Base-by-base conservation (phyloP, 305 asterid genomes). In the Withania somnifera region DNA sequence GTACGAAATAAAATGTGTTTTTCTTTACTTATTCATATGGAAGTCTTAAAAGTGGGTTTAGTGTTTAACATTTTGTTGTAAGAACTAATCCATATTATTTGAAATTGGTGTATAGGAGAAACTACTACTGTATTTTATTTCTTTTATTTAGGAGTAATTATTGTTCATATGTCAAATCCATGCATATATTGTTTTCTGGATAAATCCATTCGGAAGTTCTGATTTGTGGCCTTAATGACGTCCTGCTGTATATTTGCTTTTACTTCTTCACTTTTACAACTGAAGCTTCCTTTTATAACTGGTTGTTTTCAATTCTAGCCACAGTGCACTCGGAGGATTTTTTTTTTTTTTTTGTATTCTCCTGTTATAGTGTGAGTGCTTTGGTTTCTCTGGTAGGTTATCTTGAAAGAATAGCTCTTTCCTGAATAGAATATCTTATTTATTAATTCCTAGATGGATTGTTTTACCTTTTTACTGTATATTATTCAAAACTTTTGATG, bases 1-100 rank as follows among this genome's bases (percentile, higher is more conserved):
- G 99, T 96, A 87, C 81, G 50, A 84, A 61, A 20, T 80, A 80
- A 76, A 53, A 32, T 53, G 32, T 47, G 15, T 60, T 58, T 71
- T 80, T 60, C 38, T 71, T 54, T 64, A 42, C 22, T 24, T 47
- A 57, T 77, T 34, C 19, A 36, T 80, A 64, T 0, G 6, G 7
- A 0, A 24, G 38, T 26, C 79, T 73, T 73, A 17, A 47, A 73
- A 5, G 7, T 22, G 78, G 78, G 57, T 26, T 73, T 66, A 4
- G 79, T 47, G 36, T 8, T 73, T 17, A 73, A 24, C 40, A 47
- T 47, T 15, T 73, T 73, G 60, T 47, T 73, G 60, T 28, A 73
- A 73, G 42, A 73, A 47, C 42, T 8, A 28, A 61, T 61, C 69
- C 69, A 14, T 20, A 61, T 61, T 61, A 22, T 28, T 61, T 14